These are phyloP conservation scores for Sparassis latifolia DNA, from an alignment of 1,284 basidiomycete species.

Conservation along the genomic window DNA sequence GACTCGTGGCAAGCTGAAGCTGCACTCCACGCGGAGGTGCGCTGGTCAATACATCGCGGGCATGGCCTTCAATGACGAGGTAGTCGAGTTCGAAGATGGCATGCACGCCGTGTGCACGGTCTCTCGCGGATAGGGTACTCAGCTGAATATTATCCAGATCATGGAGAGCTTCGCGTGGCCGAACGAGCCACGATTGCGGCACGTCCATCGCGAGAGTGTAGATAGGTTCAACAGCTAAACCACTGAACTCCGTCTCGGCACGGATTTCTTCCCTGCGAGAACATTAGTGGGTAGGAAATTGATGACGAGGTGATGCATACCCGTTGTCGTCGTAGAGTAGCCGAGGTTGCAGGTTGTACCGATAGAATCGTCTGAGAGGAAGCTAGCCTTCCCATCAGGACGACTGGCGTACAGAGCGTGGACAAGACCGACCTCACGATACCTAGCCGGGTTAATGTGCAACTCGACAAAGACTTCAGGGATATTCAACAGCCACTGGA, in stretches of 20 bases:
- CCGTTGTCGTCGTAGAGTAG: conserved; percentile 68
- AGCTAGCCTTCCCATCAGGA: conserved; percentile 39
- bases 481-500: conserved; percentile 52
- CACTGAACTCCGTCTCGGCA: conserved; percentile 43
- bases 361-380: conserved; percentile 92
- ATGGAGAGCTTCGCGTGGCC: conserved; percentile 82
- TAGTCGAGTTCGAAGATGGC: conserved; percentile 86
- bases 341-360: conserved; percentile 59
- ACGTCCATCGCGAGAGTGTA: conserved; percentile 91
- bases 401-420: background rate
- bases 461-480: conserved; percentile 67
- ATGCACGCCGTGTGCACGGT: conserved; percentile 56
- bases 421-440: conserved; percentile 51
- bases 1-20: conserved; percentile 61
- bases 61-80: conserved; percentile 91
- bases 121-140: conserved; percentile 50
- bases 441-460: conserved; percentile 66
- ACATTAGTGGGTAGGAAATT: background rate
- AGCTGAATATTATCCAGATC: conserved; percentile 97
- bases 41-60: conserved; percentile 61
- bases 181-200: conserved; percentile 87
- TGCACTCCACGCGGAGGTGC: conserved; percentile 80
- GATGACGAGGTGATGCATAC: conserved; percentile 32
- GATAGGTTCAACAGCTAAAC: conserved; percentile 64
- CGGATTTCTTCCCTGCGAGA: conserved; percentile 44